These are phyloP conservation scores for Zygotorulaspora chibaensis DNA, from an alignment of 805 yeast genomes.

Conservation along the genomic window DNA sequence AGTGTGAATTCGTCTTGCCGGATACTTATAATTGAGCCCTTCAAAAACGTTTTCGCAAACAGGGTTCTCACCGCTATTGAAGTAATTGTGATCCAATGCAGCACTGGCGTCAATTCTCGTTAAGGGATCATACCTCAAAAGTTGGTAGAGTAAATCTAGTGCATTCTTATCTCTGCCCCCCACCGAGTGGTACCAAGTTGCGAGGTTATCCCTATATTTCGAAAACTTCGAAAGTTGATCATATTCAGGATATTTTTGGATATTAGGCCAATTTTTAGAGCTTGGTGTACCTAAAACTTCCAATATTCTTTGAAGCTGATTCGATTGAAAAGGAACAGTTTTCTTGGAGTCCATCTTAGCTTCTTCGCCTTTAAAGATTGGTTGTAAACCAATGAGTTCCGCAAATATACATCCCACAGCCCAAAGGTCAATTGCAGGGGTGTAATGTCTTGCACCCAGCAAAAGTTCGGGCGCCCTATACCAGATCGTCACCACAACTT, in stretches of 20 bases:
- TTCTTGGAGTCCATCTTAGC: conserved; percentile 93
- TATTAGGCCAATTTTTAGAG: conserved; percentile 69
- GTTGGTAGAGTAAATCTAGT: conserved; percentile 53
- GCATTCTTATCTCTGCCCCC: conserved; percentile 74
- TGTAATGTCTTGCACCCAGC: conserved; percentile 87
- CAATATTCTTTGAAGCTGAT: conserved; percentile 83
- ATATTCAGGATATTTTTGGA: conserved; percentile 82
- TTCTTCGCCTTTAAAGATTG: conserved; percentile 96
- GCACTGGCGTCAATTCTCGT: conserved; percentile 71
- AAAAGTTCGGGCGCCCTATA: conserved; percentile 89
- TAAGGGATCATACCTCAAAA: conserved; percentile 81
- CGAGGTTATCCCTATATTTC: conserved; percentile 49
- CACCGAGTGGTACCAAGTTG: conserved; percentile 80
- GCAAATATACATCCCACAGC: conserved; percentile 95
- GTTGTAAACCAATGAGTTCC: conserved; percentile 81
- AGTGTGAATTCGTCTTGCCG: conserved; percentile 78
- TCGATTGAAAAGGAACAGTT: conserved; percentile 88
- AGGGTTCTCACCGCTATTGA: conserved; percentile 55
- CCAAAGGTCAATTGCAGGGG: conserved; percentile 92
- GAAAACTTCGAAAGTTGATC: conserved; percentile 60
- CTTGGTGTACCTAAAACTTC: conserved; percentile 93
- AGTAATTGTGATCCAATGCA: conserved; percentile 75
- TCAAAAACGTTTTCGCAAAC: conserved; percentile 78
- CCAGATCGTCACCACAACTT: conserved; percentile 96
- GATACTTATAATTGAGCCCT: conserved; percentile 68